phyloP scores from a whole-genome alignment of 2,329 filamentous ascomycete genomes.

The Colletotrichum endophyticum region DNA sequence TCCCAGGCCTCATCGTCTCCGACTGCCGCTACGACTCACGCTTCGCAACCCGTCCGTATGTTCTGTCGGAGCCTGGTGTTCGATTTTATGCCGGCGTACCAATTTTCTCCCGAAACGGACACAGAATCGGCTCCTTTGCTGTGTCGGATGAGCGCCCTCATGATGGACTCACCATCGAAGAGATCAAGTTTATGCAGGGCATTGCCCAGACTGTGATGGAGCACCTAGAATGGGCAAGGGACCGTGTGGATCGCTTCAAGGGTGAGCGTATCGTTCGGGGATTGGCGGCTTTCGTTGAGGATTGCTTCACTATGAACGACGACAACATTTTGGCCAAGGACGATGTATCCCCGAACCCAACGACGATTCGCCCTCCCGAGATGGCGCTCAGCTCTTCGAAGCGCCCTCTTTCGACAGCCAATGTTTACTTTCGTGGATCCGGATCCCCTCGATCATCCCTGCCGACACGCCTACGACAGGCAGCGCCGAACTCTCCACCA shows the following conservation, averaged over 20 bases:
- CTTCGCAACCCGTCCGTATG: constrained; percentile 35
- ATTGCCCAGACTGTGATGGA: constrained; percentile 62
- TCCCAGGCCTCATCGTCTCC: constrained; percentile 31
- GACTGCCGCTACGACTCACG: constrained; percentile 35
- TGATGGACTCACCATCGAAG: constrained; percentile 49
- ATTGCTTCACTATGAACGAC: constrained; percentile 36
- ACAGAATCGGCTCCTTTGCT: constrained; percentile 65
- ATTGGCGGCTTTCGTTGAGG: constrained; percentile 59
- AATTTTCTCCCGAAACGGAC: constrained; percentile 57
- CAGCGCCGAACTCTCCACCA: not conserved
- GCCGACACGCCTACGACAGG: not conserved
- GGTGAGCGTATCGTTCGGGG: constrained; percentile 60
- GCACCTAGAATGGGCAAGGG: constrained; percentile 62
- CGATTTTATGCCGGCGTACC: constrained; percentile 56
- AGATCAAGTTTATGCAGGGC: constrained; percentile 60
- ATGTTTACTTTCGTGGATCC: constrained; percentile 1
- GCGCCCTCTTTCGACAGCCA: not conserved
- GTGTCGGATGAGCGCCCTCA: constrained; percentile 64
- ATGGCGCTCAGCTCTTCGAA: constrained; percentile 5
- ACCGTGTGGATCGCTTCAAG: constrained; percentile 55
- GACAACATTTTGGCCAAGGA: not conserved
- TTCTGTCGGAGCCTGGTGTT: constrained; percentile 32
- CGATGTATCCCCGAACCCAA: not conserved
- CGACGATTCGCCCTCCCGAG: constrained; percentile 3
- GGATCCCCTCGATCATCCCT: not conserved